Evolutionary conservation across 768 basidiomycete species (phyloP).

Genomic region (Trametes villosa): DNA sequence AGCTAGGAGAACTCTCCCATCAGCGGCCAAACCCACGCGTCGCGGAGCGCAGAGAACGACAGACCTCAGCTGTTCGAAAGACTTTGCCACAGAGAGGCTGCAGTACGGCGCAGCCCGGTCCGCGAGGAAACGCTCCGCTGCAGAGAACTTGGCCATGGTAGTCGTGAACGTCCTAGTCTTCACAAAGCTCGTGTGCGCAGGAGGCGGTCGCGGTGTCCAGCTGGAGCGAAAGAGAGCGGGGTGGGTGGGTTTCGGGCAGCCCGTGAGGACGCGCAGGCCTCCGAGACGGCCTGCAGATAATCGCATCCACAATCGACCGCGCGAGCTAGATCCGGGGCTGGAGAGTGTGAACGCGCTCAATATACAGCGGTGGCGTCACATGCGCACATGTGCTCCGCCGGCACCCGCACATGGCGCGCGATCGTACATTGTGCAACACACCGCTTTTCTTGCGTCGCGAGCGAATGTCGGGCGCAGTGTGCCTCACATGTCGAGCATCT

Average conservation of each 20-base stretch:
- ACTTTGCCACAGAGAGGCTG: constrained; percentile 65
- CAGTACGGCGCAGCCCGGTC: constrained; percentile 81
- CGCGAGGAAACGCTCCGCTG: constrained; percentile 68
- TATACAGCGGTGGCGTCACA: neutral
- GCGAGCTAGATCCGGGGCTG: constrained; percentile 4
- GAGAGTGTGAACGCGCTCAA: neutral
- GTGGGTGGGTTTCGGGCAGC: neutral
- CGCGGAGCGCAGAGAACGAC: neutral
- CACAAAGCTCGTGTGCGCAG: neutral
- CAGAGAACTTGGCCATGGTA: constrained; percentile 39
- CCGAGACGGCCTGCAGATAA: constrained; percentile 14
- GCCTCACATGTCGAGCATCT: too few species aligned
- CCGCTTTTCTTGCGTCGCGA: constrained; percentile 4
- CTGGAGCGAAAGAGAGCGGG: neutral
- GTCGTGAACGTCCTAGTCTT: constrained; percentile 17
- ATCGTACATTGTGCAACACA: neutral
- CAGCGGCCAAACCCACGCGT: neutral
- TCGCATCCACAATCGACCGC: constrained; percentile 16
- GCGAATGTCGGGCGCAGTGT: neutral
- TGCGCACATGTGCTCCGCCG: neutral
- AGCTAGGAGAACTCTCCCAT: constrained; percentile 41
- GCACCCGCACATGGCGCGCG: neutral
- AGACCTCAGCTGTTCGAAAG: constrained; percentile 73
- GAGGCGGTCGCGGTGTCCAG: neutral
- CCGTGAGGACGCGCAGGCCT: constrained; percentile 5